These are phyloP conservation scores for Sicyos baderoa DNA, from an alignment of 306 rosid species.

Conservation along the genomic window DNA sequence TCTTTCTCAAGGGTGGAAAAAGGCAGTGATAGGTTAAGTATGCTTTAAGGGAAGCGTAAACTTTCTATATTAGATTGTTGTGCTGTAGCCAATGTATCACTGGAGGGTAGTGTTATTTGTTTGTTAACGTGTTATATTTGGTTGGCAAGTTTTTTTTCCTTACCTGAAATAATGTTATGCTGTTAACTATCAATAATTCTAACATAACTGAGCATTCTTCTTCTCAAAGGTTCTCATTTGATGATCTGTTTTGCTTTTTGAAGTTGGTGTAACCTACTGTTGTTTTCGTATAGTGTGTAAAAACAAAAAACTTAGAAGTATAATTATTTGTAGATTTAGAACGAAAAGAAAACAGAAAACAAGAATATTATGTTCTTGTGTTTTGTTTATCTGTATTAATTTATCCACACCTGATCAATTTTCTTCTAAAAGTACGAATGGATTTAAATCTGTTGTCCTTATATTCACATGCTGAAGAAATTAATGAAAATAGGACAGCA, in stretches of 20 bases:
- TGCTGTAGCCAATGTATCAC: not conserved
- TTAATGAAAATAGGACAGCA: not conserved
- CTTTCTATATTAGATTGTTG: not conserved
- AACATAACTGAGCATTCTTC: not conserved
- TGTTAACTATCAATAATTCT: not conserved
- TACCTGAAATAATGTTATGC: not conserved
- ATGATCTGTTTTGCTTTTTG: not conserved
- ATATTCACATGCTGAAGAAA: not conserved
- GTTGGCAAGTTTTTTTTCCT: not conserved
- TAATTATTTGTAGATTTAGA: too few relatives aligned
- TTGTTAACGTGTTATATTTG: not conserved
- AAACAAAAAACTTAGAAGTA: too few relatives aligned
- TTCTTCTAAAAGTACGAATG: too few relatives aligned
- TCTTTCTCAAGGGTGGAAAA: not conserved
- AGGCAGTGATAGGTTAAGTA: not conserved
- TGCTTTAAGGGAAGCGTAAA: conserved; percentile 5
- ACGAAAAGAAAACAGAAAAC: too few relatives aligned
- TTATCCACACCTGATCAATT: too few relatives aligned
- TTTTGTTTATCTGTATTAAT: too few relatives aligned
- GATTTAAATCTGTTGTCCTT: not conserved
- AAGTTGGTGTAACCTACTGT: not conserved
- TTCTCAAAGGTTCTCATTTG: not conserved
- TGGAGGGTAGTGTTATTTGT: not conserved
- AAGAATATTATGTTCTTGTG: too few relatives aligned
- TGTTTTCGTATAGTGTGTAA: not conserved